Evolutionary conservation across 768 basidiomycete genomes (phyloP).

Genomic region (Clavulina sp.): DNA sequence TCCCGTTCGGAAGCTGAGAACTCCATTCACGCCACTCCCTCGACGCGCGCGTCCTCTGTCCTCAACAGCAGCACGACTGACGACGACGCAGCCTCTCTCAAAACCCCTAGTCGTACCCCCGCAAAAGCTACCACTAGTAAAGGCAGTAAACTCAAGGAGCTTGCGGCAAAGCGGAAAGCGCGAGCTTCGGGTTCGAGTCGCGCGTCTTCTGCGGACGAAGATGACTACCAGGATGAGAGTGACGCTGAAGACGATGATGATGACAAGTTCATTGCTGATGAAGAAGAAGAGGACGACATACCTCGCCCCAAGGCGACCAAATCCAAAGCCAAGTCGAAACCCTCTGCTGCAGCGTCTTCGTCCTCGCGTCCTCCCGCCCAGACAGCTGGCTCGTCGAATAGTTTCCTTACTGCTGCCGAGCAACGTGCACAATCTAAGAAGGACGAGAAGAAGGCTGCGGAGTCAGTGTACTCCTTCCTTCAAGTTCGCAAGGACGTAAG

Average conservation of each 20-base stretch:
- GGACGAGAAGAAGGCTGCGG: slow-evolving; percentile 61
- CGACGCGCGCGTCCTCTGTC: too few relatives aligned
- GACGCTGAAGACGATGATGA: slow-evolving; percentile 47
- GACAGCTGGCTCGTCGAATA: slow-evolving; percentile 7
- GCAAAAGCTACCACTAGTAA: not conserved
- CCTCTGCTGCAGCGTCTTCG: slow-evolving; percentile 1
- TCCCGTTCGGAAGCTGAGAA: not conserved
- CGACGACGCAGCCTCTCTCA: too few relatives aligned
- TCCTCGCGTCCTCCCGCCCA: not conserved
- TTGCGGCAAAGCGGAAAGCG: not conserved
- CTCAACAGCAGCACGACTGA: too few relatives aligned
- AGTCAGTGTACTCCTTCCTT: slow-evolving; percentile 64
- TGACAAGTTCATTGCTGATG: slow-evolving; percentile 6
- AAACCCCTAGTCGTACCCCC: not conserved
- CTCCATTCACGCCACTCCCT: too few relatives aligned
- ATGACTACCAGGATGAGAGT: slow-evolving; percentile 36
- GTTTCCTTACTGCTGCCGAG: slow-evolving; percentile 73
- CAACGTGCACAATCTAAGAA: slow-evolving; percentile 57
- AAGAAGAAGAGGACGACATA: not conserved
- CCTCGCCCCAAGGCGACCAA: not conserved
- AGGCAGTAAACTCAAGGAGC: slow-evolving; percentile 1
- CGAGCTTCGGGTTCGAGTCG: not conserved
- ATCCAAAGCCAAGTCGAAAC: not conserved
- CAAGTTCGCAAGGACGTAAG: slow-evolving; percentile 51
- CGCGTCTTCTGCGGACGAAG: slow-evolving; percentile 29